Evolutionary conservation across 202 grass and related monocot species (phyloP), one percentile per base, ranked within the genome.

Genomic region (Carex arenaria): DNA sequence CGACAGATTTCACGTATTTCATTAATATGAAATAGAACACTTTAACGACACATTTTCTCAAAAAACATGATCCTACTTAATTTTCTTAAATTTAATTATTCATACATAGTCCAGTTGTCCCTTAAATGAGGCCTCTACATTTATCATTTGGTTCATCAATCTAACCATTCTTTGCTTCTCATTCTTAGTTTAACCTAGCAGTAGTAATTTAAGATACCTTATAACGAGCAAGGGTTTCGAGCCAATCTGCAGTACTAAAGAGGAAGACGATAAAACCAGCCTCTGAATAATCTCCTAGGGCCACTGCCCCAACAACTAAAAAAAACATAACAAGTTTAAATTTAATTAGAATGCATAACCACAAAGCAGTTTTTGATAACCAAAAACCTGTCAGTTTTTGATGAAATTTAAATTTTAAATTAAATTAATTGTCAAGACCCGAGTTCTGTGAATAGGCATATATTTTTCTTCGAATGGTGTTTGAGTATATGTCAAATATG

Each of bases 261-360:
- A 97, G 90, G 87, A 97, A 93, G n/a, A 97, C 92, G 62, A 94
- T 91, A 20, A 72, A 83, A 4, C 87, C 95, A 2, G 95, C 92
- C 86, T 97, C 95, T 15, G 69, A 22, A 83, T 68, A 97, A 84
- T 91, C 86, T 53, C 75, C 61, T 57, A 97, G 87, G 3, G 76
- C 86, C 28, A 87, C 64, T 0, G 95, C 87, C 10, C 95, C 92
- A 43, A 30, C 78, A 28, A 89, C 92, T 26, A 79, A 19, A 64
- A 31, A 11, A 11, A 62, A 65, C 22, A 61, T 8, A 60, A 12
- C 1, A 53, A 20, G 12, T 3, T 63, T 15, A 40, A 63, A 72
- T 36, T 5, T 49, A 49, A 47, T 12, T 49, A 23, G 68, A 10
- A 14, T 10, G n/a, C 68, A 72, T 19, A 72, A 49, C 10, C 17